Base-by-base conservation (phyloP, 2,329 filamentous ascomycete species). In the Aspergillus sp. region DNA sequence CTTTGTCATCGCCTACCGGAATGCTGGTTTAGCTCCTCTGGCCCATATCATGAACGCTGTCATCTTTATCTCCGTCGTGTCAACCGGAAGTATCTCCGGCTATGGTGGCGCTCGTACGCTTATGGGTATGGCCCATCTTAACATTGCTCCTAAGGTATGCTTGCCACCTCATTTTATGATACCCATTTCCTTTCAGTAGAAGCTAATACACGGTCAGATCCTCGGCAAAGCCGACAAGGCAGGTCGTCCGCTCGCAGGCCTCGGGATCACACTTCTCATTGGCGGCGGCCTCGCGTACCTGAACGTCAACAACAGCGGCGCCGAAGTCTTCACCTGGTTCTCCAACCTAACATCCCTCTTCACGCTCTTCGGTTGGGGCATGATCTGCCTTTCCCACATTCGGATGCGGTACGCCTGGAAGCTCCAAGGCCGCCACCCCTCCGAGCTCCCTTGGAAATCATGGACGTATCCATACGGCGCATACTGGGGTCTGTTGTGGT, bases 191-290 rank as follows among this genome's bases (percentile, higher is more conserved):
- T 5, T 4, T 12, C 3, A 46, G 20, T 16, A 24, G 7, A 47
- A 14, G 20, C 42, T 52, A 53, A 55, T 29, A 7, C 36, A 22
- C 6, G 16, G 31, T 26, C n/a, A 68, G 58, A 61, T 69, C 61
- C 70, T 74, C 52, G 63, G 62, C 24, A 71, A 66, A 20, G 73
- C 73, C 6, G 75, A 78, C 61, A 71, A 64, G 45, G 61, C 51
- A 2, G 77, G 75, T 18, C 76, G 76, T 4, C 77, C 77, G 0
- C 72, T 84, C 36, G 75, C 76, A 49, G 81, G 82, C 1, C 77
- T 94, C 4, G 84, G 83, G 1, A 81, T 85, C 22, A 80, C 92
- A 26, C 80, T 94, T 12, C 89, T 91, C 10, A 77, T 88, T 12
- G 90, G 90, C 10, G 78, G 94, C 14, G 78, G 73, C 0, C 73